Conservation (phyloP, 352 stramenopile species). For the Phytopythium oedochilum region DNA sequence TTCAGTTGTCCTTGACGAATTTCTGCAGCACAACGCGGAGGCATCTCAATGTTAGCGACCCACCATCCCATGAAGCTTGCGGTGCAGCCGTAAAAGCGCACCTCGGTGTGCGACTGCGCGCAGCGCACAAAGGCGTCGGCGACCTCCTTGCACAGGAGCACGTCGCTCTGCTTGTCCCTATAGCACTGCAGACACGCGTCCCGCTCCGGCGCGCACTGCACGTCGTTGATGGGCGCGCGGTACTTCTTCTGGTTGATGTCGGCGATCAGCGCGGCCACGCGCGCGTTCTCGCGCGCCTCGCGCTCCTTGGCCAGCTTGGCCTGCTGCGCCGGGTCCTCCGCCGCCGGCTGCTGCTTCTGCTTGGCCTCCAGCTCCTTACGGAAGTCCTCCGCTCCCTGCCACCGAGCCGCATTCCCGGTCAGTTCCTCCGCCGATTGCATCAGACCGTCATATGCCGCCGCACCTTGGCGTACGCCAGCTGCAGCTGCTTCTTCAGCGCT, state of each 20-base stretch:
- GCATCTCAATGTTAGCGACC: not conserved
- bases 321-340: constrained; percentile 28
- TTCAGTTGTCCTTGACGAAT: constrained; percentile 63
- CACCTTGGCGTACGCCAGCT: constrained; percentile 76
- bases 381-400: constrained; percentile 61
- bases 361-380: constrained; percentile 55
- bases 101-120: constrained; percentile 76
- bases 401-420: constrained; percentile 1
- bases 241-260: constrained; percentile 85
- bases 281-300: constrained; percentile 58
- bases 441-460: not conserved
- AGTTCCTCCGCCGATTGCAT: not conserved
- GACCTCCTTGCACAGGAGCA: constrained; percentile 85
- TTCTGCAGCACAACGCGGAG: constrained; percentile 18
- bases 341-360: constrained; percentile 24
- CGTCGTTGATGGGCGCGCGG: constrained; percentile 69
- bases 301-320: constrained; percentile 65
- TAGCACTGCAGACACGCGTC: constrained; percentile 85
- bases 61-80: not conserved
- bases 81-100: no score
- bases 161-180: constrained; percentile 72
- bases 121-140: constrained; percentile 81
- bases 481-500: constrained; percentile 65
- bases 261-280: constrained; percentile 69
- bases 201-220: constrained; percentile 75